Evolutionary conservation across 495 filamentous ascomycete genomes (phyloP).

Genomic region (Xylaria venustula): DNA sequence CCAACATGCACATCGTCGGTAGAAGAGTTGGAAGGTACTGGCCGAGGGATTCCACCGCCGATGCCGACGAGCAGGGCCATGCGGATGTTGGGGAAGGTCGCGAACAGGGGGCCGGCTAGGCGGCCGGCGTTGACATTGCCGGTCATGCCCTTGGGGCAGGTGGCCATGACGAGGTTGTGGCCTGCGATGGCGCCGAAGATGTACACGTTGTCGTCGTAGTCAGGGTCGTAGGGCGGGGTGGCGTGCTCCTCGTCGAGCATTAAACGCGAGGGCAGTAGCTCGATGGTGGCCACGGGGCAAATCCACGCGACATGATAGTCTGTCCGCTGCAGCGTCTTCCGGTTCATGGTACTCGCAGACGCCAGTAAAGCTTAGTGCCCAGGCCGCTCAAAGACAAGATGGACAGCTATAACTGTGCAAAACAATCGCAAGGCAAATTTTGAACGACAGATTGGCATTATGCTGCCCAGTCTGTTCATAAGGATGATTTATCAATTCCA

Average conservation of each 20-base stretch:
- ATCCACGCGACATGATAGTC: neutral
- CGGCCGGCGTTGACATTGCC: constrained; percentile 34
- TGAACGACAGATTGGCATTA: too few relatives aligned
- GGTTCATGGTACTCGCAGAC: too few relatives aligned
- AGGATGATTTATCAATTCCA: too few relatives aligned
- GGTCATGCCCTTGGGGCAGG: constrained; percentile 32
- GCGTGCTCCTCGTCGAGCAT: neutral
- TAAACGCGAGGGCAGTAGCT: neutral
- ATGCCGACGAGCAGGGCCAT: constrained; percentile 47
- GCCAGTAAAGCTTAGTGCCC: too few relatives aligned
- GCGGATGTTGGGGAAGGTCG: constrained; percentile 34
- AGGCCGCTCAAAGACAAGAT: too few relatives aligned
- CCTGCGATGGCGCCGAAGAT: neutral
- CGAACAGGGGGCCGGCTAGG: constrained; percentile 33
- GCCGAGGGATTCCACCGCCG: constrained; percentile 38
- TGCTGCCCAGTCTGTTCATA: too few relatives aligned
- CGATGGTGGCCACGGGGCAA: neutral
- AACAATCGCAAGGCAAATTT: too few relatives aligned
- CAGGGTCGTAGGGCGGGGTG: neutral
- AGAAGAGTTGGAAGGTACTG: too few relatives aligned
- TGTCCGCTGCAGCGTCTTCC: neutral
- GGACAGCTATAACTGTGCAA: too few relatives aligned
- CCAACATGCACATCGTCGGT: constrained; percentile 27
- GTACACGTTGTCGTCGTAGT: neutral
- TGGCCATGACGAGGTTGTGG: constrained; percentile 43